Percentiles rank a stretch among this genome's conserved stretches.
Evolutionary conservation across 73 alveolate species (phyloP).

Genomic region (Paramecium tetraurelia): DNA sequence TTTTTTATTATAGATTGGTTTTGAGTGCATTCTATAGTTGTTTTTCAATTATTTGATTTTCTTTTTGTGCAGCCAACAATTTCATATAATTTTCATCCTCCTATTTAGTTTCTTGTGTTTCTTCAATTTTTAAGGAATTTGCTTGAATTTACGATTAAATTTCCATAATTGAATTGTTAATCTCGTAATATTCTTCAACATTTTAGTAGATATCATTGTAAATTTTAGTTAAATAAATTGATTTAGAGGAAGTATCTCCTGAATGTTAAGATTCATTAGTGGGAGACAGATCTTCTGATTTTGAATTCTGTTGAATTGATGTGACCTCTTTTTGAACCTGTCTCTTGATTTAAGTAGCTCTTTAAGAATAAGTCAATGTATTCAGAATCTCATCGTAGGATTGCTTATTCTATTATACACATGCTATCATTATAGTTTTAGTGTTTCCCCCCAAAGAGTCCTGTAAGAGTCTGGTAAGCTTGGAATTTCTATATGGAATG

Average conservation of each 20-base stretch:
- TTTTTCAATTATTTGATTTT: constrained; percentile 5
- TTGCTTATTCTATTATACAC: constrained; percentile 81
- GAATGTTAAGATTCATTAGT: neutral
- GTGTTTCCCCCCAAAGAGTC: constrained; percentile 97
- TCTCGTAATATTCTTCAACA: constrained; percentile 35
- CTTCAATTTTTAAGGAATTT: neutral
- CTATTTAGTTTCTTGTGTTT: neutral
- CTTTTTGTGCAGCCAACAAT: neutral
- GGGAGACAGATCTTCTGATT: neutral
- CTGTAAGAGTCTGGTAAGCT: constrained; percentile 88
- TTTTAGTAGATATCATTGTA: neutral
- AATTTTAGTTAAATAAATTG: neutral
- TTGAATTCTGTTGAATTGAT: neutral
- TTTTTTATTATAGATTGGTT: constrained; percentile 11
- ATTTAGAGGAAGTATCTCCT: neutral
- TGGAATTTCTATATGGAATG: constrained; percentile 90
- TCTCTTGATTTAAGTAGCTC: constrained; percentile 93
- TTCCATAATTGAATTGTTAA: neutral
- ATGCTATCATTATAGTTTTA: constrained; percentile 93
- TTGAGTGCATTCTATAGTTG: neutral
- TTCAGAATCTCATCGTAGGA: constrained; percentile 90
- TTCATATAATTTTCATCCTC: neutral
- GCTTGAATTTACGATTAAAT: neutral
- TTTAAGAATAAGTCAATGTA: constrained; percentile 90
- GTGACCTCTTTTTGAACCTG: constrained; percentile 61